Percentiles rank a stretch among this genome's conserved stretches.
Conservation (phyloP, 169 alveolate species). For the Plasmodium gonderi region DNA sequence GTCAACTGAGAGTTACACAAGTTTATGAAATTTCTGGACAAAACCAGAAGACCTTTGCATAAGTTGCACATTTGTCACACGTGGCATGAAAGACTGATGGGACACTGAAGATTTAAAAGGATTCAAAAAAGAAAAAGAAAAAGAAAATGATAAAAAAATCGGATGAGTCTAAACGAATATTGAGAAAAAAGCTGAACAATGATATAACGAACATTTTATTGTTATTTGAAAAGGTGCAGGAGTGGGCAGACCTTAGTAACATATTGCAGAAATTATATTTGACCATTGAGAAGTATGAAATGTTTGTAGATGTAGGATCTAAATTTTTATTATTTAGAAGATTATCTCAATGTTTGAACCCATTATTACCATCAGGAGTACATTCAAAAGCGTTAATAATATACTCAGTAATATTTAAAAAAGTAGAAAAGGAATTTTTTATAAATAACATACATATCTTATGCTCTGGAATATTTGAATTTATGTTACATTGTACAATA, state of each 20-base stretch:
- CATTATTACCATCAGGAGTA: constrained; percentile 93
- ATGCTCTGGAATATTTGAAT: constrained; percentile 93
- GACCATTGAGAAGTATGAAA: constrained; percentile 82
- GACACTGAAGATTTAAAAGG: too few relatives aligned
- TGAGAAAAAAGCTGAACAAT: constrained; percentile 74
- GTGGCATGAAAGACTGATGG: too few relatives aligned
- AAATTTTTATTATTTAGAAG: constrained; percentile 91
- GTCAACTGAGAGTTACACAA: too few relatives aligned
- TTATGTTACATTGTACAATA: constrained; percentile 90
- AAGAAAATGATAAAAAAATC: constrained; percentile 35
- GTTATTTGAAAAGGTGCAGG: constrained; percentile 92
- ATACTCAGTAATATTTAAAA: constrained; percentile 89
- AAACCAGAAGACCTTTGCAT: too few relatives aligned
- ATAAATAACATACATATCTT: constrained; percentile 91
- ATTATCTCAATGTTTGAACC: constrained; percentile 94
- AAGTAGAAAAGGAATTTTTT: constrained; percentile 87
- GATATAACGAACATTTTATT: constrained; percentile 84
- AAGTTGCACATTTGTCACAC: too few relatives aligned
- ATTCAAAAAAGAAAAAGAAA: too few relatives aligned
- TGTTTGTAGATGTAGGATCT: constrained; percentile 83
- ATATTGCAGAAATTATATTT: constrained; percentile 88
- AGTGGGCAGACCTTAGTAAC: constrained; percentile 94
- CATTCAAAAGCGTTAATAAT: constrained; percentile 93
- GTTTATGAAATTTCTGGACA: too few relatives aligned
- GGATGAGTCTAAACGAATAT: constrained; percentile 37